phyloP scores from a whole-genome alignment of 352 stramenopile species.

The Pythium brassicae region DNA sequence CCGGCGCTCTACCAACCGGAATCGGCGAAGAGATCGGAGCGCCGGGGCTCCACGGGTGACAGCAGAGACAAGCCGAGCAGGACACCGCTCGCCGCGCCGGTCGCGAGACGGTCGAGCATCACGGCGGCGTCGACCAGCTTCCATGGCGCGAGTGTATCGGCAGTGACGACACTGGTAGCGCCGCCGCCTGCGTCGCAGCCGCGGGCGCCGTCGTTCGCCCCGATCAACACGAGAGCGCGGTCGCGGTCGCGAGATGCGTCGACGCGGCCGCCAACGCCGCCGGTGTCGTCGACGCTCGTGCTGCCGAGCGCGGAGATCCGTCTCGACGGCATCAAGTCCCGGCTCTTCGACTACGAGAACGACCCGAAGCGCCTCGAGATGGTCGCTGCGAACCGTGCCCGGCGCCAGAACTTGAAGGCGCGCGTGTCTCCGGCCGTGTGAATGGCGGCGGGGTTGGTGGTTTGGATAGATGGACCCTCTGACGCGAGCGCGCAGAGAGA shows the following conservation, averaged over 20 bases:
- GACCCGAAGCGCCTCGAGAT: slow-evolving; percentile 18
- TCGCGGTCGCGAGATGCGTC: slow-evolving; percentile 1
- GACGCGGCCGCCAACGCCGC: slow-evolving; percentile 3
- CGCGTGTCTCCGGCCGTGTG: neutral
- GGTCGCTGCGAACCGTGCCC: slow-evolving; percentile 16
- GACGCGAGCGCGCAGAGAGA: neutral
- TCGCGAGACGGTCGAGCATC: slow-evolving; percentile 1
- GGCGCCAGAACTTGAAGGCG: slow-evolving; percentile 9
- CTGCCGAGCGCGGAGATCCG: slow-evolving; percentile 4
- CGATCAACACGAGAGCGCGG: slow-evolving; percentile 2
- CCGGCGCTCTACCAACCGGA: neutral
- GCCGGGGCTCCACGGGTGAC: slow-evolving; percentile 4
- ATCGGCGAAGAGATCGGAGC: neutral
- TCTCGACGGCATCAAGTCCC: slow-evolving; percentile 12
- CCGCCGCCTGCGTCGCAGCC: neutral
- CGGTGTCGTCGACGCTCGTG: neutral
- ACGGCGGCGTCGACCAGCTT: neutral
- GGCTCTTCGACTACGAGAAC: slow-evolving; percentile 16
- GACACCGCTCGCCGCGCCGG: neutral
- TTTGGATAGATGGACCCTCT: neutral
- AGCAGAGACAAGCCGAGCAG: neutral
- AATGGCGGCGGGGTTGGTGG: neutral
- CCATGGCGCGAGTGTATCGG: neutral
- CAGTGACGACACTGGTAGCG: neutral
- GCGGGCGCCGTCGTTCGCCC: neutral